A percentile compares a stretch with the other conserved stretches of the same genome.
Conservation (phyloP, 192 early-diverging fungal species). For the Phycomyces blakesleeanus region DNA sequence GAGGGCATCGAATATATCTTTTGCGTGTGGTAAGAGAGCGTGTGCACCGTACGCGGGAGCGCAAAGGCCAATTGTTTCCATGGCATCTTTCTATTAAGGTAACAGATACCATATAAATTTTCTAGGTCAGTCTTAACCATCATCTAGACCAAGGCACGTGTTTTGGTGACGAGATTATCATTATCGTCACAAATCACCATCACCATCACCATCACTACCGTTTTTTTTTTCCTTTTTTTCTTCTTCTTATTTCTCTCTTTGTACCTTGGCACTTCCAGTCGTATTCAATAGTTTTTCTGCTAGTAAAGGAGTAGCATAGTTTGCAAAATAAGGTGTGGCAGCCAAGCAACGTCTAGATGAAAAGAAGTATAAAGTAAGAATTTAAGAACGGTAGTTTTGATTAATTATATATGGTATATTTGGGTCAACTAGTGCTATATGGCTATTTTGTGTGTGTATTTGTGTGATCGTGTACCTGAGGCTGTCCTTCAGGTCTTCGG, state of each 20-base stretch:
- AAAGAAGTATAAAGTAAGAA: conserved; percentile 11
- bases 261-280: conserved; percentile 84
- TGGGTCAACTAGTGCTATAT: no score
- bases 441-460: no score
- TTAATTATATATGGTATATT: no score
- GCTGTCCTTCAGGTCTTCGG: conserved; percentile 83
- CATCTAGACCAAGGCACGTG: no score
- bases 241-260: neutral
- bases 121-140: neutral
- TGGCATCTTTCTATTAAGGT: conserved; percentile 71
- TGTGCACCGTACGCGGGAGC: conserved; percentile 70
- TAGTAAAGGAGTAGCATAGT: conserved; percentile 79
- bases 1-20: conserved; percentile 69
- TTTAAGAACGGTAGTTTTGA: no score
- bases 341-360: conserved; percentile 72
- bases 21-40: conserved; percentile 64
- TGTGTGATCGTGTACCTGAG: no score
- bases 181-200: no score
- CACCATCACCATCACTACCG: no score
- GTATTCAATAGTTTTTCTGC: conserved; percentile 85
- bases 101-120: conserved; percentile 5
- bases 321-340: conserved; percentile 78
- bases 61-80: conserved; percentile 82
- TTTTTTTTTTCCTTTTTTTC: no score
- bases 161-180: no score